These are phyloP conservation scores for Colletotrichum sp. DNA, from an alignment of 2,329 filamentous ascomycete species.

Conservation along the genomic window DNA sequence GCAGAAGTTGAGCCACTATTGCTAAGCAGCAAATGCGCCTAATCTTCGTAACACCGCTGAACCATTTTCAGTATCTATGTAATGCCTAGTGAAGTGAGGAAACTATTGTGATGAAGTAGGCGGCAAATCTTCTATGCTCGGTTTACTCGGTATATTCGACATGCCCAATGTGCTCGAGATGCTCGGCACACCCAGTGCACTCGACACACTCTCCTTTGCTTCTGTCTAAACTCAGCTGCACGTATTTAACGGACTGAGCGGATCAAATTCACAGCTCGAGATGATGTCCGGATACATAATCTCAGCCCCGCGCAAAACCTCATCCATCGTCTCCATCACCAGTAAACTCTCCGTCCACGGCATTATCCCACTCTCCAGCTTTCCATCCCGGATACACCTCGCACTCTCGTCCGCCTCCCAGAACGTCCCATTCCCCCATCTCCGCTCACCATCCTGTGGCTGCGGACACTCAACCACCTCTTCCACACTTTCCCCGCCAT, in stretches of 20 bases:
- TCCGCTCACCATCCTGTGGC: slow-evolving; percentile 50
- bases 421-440: slow-evolving; percentile 81
- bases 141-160: no score
- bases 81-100: no score
- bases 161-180: no score
- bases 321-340: slow-evolving; percentile 78
- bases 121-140: no score
- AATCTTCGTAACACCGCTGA: no score
- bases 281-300: slow-evolving; percentile 60
- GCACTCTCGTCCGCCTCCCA: slow-evolving; percentile 85
- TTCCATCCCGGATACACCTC: slow-evolving; percentile 77
- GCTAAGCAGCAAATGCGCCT: no score
- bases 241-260: slow-evolving; percentile 63
- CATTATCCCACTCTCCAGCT: slow-evolving; percentile 73
- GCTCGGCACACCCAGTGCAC: no score
- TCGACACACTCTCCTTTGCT: background rate
- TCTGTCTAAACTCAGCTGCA: slow-evolving; percentile 33
- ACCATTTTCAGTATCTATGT: no score
- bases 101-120: no score
- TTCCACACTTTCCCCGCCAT: slow-evolving; percentile 39
- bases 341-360: slow-evolving; percentile 79
- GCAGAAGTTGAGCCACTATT: no score
- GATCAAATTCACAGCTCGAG: slow-evolving; percentile 60
- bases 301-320: slow-evolving; percentile 55
- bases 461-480: slow-evolving; percentile 59